Percentiles rank a stretch among this genome's conserved stretches.
phyloP scores from a whole-genome alignment of 768 basidiomycete genomes.

The Clitopilus hobsonii region DNA sequence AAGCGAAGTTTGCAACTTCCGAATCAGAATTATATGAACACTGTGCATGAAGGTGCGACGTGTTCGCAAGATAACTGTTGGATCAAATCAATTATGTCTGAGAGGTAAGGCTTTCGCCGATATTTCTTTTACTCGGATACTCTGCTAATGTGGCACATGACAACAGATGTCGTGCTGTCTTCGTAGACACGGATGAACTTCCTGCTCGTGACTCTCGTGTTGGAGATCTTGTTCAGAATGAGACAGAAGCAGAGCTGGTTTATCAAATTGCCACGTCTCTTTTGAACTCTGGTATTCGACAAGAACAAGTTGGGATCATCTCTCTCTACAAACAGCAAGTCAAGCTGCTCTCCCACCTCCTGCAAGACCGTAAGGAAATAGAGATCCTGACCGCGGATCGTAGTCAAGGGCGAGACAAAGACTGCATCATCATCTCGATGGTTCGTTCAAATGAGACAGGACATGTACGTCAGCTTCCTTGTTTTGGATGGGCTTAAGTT shows the following conservation, averaged over 20 bases:
- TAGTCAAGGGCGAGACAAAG: slow-evolving; percentile 94
- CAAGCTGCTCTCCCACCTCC: slow-evolving; percentile 72
- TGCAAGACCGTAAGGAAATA: slow-evolving; percentile 51
- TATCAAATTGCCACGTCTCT: slow-evolving; percentile 68
- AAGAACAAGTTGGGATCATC: slow-evolving; percentile 80
- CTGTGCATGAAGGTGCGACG: slow-evolving; percentile 34
- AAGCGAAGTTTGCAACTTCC: slow-evolving; percentile 52
- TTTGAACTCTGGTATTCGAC: slow-evolving; percentile 54
- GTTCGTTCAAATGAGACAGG: slow-evolving; percentile 82
- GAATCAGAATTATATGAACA: slow-evolving; percentile 33
- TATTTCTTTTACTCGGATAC: neutral
- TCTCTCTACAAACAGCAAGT: slow-evolving; percentile 94
- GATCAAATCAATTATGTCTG: slow-evolving; percentile 59
- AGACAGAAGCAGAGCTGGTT: slow-evolving; percentile 67
- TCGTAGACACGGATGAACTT: slow-evolving; percentile 87
- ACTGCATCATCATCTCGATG: slow-evolving; percentile 90
- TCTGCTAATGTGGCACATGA: slow-evolving; percentile 2
- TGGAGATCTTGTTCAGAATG: slow-evolving; percentile 90
- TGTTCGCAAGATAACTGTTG: slow-evolving; percentile 52
- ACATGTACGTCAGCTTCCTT: slow-evolving; percentile 44
- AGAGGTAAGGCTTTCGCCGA: slow-evolving; percentile 43
- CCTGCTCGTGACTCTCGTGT: slow-evolving; percentile 78
- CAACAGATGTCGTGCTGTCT: slow-evolving; percentile 76
- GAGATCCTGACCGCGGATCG: slow-evolving; percentile 92
- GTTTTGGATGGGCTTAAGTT: neutral